These are phyloP conservation scores for Saccharomycopsis crataegensis DNA, from an alignment of 1,139 yeast species.

Conservation along the genomic window DNA sequence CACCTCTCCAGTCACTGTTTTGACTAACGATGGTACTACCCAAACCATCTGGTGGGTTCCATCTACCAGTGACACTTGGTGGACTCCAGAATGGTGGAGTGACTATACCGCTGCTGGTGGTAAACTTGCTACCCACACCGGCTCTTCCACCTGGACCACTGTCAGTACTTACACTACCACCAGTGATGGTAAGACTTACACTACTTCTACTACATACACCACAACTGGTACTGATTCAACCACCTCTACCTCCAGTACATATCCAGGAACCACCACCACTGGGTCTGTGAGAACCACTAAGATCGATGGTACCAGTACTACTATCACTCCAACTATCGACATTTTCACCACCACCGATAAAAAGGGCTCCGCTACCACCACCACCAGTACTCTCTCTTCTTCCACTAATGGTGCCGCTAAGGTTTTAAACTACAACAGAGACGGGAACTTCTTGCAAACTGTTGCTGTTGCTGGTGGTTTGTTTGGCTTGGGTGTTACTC, in stretches of 20 bases:
- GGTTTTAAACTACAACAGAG: background rate
- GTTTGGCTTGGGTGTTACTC: conserved; percentile 11
- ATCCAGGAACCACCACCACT: conserved; percentile 15
- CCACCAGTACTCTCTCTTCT: conserved; percentile 10
- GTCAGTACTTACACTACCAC: conserved; percentile 4
- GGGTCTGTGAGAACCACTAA: conserved; percentile 6
- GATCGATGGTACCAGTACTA: conserved; percentile 10
- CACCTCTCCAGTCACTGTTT: conserved; percentile 17
- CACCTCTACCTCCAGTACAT: conserved; percentile 4
- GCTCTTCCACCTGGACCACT: conserved; percentile 3
- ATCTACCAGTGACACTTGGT: conserved; percentile 14
- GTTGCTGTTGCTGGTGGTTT: conserved; percentile 11
- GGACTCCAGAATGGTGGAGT: conserved; percentile 19
- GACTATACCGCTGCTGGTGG: conserved; percentile 19
- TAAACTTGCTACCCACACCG: conserved; percentile 11
- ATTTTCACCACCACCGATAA: conserved; percentile 15
- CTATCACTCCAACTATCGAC: conserved; percentile 18
- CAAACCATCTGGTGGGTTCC: conserved; percentile 20
- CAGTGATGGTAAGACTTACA: conserved; percentile 5
- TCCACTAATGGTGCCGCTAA: conserved; percentile 3
- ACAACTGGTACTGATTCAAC: background rate
- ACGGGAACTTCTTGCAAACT: background rate
- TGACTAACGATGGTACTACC: conserved; percentile 15
- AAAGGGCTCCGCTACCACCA: conserved; percentile 8
- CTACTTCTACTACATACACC: conserved; percentile 4